These are phyloP conservation scores for Chytriomyces confervae DNA, from an alignment of 192 early-diverging fungal species.

Conservation along the genomic window DNA sequence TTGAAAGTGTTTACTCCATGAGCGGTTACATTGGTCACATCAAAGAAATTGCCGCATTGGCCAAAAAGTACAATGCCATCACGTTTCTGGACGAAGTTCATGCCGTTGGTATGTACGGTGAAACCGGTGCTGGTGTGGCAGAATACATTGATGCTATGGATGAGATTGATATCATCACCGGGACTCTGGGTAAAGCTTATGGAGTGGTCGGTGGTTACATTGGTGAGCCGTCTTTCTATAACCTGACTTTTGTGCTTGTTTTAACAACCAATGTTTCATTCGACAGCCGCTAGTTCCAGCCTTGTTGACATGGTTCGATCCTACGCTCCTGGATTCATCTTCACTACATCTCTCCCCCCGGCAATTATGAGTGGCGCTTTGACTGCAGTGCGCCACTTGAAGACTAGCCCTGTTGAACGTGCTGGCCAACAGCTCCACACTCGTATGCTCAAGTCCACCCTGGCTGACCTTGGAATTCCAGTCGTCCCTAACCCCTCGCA, in stretches of 20 bases:
- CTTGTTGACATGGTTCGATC: slow-evolving; percentile 95
- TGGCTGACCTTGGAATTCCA: slow-evolving; percentile 86
- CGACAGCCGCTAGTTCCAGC: slow-evolving; percentile 71
- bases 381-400: slow-evolving; percentile 92
- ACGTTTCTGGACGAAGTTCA: slow-evolving; percentile 97
- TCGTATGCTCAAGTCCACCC: slow-evolving; percentile 80
- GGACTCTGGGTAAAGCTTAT: slow-evolving; percentile 95
- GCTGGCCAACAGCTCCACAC: slow-evolving; percentile 92
- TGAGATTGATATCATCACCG: slow-evolving; percentile 92
- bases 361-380: slow-evolving; percentile 88
- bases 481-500: slow-evolving; percentile 99
- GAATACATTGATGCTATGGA: slow-evolving; percentile 92
- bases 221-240: slow-evolving; percentile 40
- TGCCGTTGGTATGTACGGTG: slow-evolving; percentile 96
- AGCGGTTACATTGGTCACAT: slow-evolving; percentile 91
- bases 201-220: slow-evolving; percentile 98
- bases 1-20: slow-evolving; percentile 98
- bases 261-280: neutral
- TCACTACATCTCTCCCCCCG: slow-evolving; percentile 98
- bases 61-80: slow-evolving; percentile 94
- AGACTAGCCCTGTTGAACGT: slow-evolving; percentile 83
- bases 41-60: slow-evolving; percentile 84
- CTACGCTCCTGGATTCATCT: slow-evolving; percentile 98
- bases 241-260: neutral
- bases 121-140: slow-evolving; percentile 91